phyloP scores from a whole-genome alignment of 495 filamentous ascomycete genomes.

The Cercophora newfieldiana region DNA sequence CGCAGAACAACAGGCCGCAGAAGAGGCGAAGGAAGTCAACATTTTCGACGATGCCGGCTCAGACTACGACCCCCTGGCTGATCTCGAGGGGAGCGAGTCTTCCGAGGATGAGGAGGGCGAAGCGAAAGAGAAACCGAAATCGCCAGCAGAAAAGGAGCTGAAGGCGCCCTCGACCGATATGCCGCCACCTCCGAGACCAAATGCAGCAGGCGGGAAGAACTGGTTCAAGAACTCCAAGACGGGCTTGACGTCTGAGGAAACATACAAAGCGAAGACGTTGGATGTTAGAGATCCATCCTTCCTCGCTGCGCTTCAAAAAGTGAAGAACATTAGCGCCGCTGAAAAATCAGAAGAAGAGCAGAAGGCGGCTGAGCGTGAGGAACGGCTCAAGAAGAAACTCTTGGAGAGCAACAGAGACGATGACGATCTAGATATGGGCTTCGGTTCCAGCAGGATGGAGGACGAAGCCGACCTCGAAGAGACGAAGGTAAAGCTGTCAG shows the following conservation, averaged over 20 bases:
- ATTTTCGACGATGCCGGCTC: slow-evolving; percentile 88
- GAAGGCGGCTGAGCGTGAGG: slow-evolving; percentile 51
- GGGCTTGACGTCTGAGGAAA: slow-evolving; percentile 40
- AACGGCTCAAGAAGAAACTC: slow-evolving; percentile 72
- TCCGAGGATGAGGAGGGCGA: slow-evolving; percentile 28
- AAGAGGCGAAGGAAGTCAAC: slow-evolving; percentile 62
- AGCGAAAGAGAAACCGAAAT: slow-evolving; percentile 17
- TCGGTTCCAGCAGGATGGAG: slow-evolving; percentile 79
- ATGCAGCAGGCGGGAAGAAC: slow-evolving; percentile 42
- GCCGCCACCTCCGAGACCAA: slow-evolving; percentile 45
- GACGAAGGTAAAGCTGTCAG: slow-evolving; percentile 63
- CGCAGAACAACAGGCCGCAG: slow-evolving; percentile 42
- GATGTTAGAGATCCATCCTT: slow-evolving; percentile 76
- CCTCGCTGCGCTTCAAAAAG: slow-evolving; percentile 81
- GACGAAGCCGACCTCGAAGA: slow-evolving; percentile 69
- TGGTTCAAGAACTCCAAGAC: slow-evolving; percentile 62
- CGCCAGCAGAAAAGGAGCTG: slow-evolving; percentile 1
- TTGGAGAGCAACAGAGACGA: slow-evolving; percentile 77
- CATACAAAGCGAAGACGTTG: slow-evolving; percentile 55
- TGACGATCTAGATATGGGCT: slow-evolving; percentile 91
- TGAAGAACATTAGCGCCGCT: slow-evolving; percentile 64
- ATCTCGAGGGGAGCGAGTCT: slow-evolving; percentile 55
- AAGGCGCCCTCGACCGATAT: slow-evolving; percentile 30
- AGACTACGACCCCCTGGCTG: slow-evolving; percentile 86
- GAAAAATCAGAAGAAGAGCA: slow-evolving; percentile 48